Base-by-base conservation (phyloP, 495 filamentous ascomycete species). In the Aspergillus cristatus region DNA sequence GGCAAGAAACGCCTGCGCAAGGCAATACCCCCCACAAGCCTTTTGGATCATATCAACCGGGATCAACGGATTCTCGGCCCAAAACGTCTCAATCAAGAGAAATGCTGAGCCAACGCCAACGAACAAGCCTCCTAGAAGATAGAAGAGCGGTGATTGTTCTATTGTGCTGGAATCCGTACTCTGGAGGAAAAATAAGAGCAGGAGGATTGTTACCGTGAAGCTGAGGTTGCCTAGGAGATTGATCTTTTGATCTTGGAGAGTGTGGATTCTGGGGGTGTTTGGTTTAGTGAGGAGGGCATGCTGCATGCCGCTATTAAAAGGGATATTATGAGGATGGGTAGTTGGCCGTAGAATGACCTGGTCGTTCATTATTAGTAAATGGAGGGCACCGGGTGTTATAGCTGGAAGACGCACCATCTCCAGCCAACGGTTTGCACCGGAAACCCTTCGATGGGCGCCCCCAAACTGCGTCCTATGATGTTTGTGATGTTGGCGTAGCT, bases 301-400 rank as follows among this genome's bases (percentile, higher is more conserved):
- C 40, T 28, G 18, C 41, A 32, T 16, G 12, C 26, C 14, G 40
- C 38, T n/a, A 56, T 20, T 3, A 59, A 8, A 32, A 35, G 47
- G 32, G 48, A 57, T 7, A 40, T 2, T 10, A 48, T 1, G 28
- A 48, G 38, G 18, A 58, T 37, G 10, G 54, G 54, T 6, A 47
- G 35, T 46, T 58, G 55, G 15, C 40, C 50, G 28, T 54, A 22
- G 35, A 59, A 58, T 13, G 50, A 50, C 55, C 57, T 61, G 16
- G n/a, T 34, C 13, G 14, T 18, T 40, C 22, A 17, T 22, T 8
- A 28, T 14, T 12, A 34, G 13, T 24, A 24, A 24, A 24, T 24
- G 20, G 8, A 24, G 20, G 20, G 20, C 20, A 24, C 20, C 20
- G 4, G 4, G 20, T 24, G 8, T 24, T 8, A 8, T 24, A 8